phyloP scores from a whole-genome alignment of 257 asterid genomes.

The Solanum chmielewskii region DNA sequence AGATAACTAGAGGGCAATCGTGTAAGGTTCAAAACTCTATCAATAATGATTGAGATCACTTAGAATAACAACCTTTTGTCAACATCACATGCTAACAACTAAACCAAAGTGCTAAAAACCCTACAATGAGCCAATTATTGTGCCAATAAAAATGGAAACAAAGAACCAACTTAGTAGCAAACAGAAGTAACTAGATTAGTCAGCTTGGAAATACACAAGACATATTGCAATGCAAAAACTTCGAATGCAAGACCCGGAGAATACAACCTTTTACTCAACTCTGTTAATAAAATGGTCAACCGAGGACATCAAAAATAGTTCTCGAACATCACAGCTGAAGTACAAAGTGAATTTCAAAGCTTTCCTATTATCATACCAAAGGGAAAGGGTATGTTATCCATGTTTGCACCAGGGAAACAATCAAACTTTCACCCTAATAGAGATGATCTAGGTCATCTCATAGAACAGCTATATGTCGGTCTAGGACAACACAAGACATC shows the following conservation, averaged over 20 bases:
- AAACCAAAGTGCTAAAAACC: no score
- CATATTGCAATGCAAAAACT: background rate
- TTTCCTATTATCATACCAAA: background rate
- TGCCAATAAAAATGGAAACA: background rate
- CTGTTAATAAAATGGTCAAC: background rate
- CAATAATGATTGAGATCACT: no score
- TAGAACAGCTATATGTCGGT: background rate
- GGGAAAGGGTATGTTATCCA: background rate
- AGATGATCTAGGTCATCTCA: background rate
- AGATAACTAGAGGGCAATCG: no score
- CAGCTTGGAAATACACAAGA: no score
- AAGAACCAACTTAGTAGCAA: background rate
- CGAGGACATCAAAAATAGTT: background rate
- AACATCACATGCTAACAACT: no score
- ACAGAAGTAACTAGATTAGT: background rate
- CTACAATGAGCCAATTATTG: no score
- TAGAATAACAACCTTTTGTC: no score
- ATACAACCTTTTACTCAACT: background rate
- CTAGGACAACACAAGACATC: background rate
- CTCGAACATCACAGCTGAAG: background rate
- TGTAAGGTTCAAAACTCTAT: no score
- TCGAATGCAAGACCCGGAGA: background rate
- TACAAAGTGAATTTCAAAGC: background rate
- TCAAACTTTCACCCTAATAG: background rate
- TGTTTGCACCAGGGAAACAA: background rate